These are phyloP conservation scores for Pilatotrama ljubarskyi DNA, from an alignment of 768 basidiomycete species.

Conservation along the genomic window DNA sequence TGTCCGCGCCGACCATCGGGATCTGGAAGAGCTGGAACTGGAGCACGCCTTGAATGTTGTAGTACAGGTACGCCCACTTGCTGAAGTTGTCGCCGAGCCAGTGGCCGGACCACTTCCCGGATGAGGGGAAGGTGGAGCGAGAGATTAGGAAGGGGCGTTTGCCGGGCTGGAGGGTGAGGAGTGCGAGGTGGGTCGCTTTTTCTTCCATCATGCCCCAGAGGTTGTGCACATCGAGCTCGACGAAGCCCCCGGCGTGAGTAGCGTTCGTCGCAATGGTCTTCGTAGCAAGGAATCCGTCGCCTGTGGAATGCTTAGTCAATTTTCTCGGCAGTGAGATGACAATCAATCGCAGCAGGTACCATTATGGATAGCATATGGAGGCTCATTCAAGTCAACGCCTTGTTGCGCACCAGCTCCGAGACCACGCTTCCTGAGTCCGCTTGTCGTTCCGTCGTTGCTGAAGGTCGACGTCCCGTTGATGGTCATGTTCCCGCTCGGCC, in stretches of 20 bases:
- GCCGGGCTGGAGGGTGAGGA: constrained; percentile 51
- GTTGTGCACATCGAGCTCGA: constrained; percentile 71
- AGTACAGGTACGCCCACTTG: constrained; percentile 69
- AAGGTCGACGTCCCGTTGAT: constrained; percentile 66
- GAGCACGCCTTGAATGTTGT: constrained; percentile 73
- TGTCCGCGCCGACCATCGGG: constrained; percentile 82
- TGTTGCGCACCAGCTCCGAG: constrained; percentile 50
- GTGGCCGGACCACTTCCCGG: constrained; percentile 73
- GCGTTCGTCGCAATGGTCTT: constrained; percentile 69
- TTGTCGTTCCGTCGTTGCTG: constrained; percentile 52
- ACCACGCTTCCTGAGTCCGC: constrained; percentile 41
- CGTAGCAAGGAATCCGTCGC: constrained; percentile 47
- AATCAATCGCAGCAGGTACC: constrained; percentile 38
- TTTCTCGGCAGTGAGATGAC: too few relatives aligned
- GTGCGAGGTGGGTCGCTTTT: constrained; percentile 59
- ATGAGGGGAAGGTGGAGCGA: constrained; percentile 68
- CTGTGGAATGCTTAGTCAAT: constrained; percentile 32
- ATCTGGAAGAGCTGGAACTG: constrained; percentile 85
- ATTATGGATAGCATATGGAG: constrained; percentile 73
- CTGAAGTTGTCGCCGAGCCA: constrained; percentile 82
- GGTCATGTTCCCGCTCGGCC: constrained; percentile 74
- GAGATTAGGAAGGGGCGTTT: constrained; percentile 71
- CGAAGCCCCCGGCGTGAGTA: constrained; percentile 59
- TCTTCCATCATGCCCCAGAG: constrained; percentile 74
- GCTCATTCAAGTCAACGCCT: constrained; percentile 51